These are phyloP conservation scores for Grosmannia serpens DNA, from an alignment of 2,329 filamentous ascomycete genomes.

Conservation along the genomic window DNA sequence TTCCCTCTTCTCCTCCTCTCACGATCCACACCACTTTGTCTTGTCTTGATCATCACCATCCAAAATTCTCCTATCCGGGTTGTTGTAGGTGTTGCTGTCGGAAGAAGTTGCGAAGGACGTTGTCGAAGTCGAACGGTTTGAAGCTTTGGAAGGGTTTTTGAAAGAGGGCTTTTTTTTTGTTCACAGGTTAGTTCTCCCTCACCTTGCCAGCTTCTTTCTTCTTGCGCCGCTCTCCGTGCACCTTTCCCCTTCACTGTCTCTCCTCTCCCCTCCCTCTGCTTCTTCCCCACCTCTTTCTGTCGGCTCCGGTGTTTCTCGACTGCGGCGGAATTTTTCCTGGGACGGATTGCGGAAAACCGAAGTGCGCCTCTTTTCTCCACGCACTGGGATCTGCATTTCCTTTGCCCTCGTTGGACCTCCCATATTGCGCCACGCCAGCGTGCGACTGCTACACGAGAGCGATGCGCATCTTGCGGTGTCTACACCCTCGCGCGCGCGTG, in stretches of 20 bases:
- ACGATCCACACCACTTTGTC: conserved; percentile 9
- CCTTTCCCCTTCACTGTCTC: not conserved
- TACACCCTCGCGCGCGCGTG: not conserved
- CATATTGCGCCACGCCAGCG: not conserved
- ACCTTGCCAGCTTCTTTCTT: not conserved
- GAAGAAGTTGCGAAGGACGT: conserved; percentile 14
- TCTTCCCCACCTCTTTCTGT: not conserved
- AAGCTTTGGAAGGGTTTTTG: conserved; percentile 2
- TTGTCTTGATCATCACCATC: conserved; percentile 8
- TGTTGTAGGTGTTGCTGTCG: conserved; percentile 15
- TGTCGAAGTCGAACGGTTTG: conserved; percentile 11
- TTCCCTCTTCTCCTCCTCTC: conserved; percentile 1
- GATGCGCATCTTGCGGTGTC: not conserved
- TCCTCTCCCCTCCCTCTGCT: not conserved
- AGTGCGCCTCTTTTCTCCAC: not conserved
- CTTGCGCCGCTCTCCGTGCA: not conserved
- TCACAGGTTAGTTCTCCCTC: not conserved
- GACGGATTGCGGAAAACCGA: not conserved
- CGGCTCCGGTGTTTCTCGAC: not conserved
- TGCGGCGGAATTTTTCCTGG: not conserved
- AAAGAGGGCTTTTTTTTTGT: not conserved
- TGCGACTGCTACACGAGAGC: not conserved
- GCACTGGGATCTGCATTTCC: not conserved
- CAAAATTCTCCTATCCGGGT: conserved; percentile 9
- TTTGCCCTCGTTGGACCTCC: not conserved